A percentile compares a stretch with the other conserved stretches of the same genome.
phyloP scores from a whole-genome alignment of 257 asterid genomes.

The Penstemon davidsonii region DNA sequence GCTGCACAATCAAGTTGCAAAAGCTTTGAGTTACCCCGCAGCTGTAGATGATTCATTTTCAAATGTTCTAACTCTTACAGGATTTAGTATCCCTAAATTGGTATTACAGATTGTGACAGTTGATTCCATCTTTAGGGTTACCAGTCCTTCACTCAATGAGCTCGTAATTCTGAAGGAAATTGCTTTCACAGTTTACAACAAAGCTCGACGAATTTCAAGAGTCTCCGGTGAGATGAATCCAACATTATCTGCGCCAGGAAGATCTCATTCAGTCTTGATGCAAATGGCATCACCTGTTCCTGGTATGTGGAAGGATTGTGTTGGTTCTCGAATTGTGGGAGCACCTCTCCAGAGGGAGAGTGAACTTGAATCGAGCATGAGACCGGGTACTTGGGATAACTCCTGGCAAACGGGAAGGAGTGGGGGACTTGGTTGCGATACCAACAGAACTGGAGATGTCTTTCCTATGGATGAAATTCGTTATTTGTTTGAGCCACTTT shows the following conservation, averaged over 20 bases:
- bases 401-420: constrained; percentile 87
- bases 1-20: constrained; percentile 94
- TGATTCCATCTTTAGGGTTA: constrained; percentile 92
- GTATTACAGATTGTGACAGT: constrained; percentile 95
- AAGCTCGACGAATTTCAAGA: constrained; percentile 80
- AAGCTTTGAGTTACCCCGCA: constrained; percentile 85
- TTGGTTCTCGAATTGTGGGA: constrained; percentile 69
- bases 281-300: constrained; percentile 72
- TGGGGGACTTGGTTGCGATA: constrained; percentile 74
- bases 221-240: constrained; percentile 57
- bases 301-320: constrained; percentile 96
- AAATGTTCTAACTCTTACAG: constrained; percentile 83
- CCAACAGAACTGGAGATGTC: constrained; percentile 66
- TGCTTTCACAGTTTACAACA: constrained; percentile 95
- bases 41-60: constrained; percentile 88
- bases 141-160: constrained; percentile 83
- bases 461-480: constrained; percentile 69
- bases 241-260: constrained; percentile 56
- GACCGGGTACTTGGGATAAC: constrained; percentile 89
- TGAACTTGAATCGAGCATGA: constrained; percentile 84
- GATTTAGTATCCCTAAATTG: constrained; percentile 87
- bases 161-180: constrained; percentile 84
- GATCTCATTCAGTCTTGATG: constrained; percentile 72
- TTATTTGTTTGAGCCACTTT: constrained; percentile 93
- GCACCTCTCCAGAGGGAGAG: constrained; percentile 77